Base-by-base conservation (phyloP, 2,329 filamentous ascomycete species). In the Talaromyces sp. region DNA sequence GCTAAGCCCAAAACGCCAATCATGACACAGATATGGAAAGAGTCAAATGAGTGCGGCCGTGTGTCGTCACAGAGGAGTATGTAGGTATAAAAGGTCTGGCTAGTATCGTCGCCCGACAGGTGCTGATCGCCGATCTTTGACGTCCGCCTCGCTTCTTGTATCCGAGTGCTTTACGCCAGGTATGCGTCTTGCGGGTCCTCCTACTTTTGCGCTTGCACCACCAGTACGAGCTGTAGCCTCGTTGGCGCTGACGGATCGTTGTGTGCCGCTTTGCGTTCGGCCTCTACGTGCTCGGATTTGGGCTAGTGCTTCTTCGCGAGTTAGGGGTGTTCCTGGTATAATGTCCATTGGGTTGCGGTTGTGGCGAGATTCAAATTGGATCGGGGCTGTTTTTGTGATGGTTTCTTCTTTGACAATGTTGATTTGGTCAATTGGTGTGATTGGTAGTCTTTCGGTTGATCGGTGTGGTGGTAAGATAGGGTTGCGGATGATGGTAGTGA, bases 261-360 rank as follows among this genome's bases (percentile, higher is more conserved):
- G 76, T 66, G 73, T 69, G 43, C 75, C 75, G 62, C 74, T 80
- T 66, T 78, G 77, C n/a, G 81, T 78, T 59, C 80, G 75, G 15
- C 77, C 79, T 63, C 81, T 75, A 56, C 81, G 73, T n/a, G 80
- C 81, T 65, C 80, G 72, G 49, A 83, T 83, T 68, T 82, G 80
- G 7, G 82, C 81, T 1, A 83, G 73, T 1, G 81, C 81, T 66
- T 81, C 77, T 72, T 83, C 81, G 22, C 81, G 78, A 59, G 75
- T 79, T 62, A 82, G 76, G 3, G 81, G 80, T 0, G 78, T 80
- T n/a, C 78, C 77, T 1, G 77, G 75, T 17, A 80, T 68, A 29
- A 72, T 70, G 31, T 70, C 70, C 58, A 74, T 68, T 58, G 70
- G 60, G 61, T 72, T 71, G 2, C 69, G 66, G 2, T 67, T 49